Conservation (phyloP, 257 asterid genomes). For the Lycium ferocissimum region DNA sequence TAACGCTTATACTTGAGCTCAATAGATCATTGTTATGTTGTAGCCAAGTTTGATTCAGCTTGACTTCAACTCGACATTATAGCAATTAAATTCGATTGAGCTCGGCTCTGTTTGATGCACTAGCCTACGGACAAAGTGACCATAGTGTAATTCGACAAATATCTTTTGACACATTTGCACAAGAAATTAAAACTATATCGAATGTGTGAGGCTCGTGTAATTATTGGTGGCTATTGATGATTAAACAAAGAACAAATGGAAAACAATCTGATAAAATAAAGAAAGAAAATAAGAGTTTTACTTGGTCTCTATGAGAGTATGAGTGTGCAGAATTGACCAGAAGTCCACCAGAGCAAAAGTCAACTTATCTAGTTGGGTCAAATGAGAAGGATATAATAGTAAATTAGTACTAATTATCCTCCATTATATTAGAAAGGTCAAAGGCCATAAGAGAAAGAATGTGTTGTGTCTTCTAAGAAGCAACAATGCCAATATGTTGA, state of each 20-base stretch:
- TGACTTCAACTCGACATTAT: background rate
- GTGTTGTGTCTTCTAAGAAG: background rate
- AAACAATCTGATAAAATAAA: background rate
- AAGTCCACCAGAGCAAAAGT: background rate
- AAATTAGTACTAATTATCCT: background rate
- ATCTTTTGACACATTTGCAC: background rate
- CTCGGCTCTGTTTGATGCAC: background rate
- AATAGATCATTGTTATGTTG: background rate
- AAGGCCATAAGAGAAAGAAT: background rate
- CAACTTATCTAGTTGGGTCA: background rate
- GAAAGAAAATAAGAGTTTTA: background rate
- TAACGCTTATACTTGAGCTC: background rate
- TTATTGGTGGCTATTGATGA: background rate
- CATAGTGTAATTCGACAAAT: background rate
- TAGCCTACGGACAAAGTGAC: background rate
- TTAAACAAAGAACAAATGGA: too few relatives aligned
- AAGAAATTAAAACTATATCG: too few relatives aligned
- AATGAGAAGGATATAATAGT: background rate
- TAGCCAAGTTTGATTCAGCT: background rate
- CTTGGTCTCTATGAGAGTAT: background rate
- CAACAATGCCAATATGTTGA: background rate
- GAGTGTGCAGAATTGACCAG: background rate
- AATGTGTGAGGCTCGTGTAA: too few relatives aligned
- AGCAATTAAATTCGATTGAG: background rate
- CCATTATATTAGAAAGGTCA: background rate